Conservation (phyloP, 768 basidiomycete genomes). For the Xerocomus brunneocitrinus region DNA sequence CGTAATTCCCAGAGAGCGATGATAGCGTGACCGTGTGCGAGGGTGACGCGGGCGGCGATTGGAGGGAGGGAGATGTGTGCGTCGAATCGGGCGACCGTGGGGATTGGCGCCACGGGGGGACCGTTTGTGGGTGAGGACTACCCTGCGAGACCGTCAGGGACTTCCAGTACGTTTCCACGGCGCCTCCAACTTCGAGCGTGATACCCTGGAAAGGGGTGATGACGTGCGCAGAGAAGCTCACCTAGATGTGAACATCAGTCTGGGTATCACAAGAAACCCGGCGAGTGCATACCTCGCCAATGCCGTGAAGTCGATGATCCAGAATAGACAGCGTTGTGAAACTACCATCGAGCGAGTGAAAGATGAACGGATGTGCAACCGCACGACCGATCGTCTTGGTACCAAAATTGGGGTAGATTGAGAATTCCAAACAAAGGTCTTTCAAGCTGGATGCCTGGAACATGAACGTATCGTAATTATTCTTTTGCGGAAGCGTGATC, state of each 20-base stretch:
- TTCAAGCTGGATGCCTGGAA: conserved; percentile 82
- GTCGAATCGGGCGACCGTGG: conserved; percentile 45
- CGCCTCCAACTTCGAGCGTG: conserved; percentile 89
- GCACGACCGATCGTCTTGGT: conserved; percentile 95
- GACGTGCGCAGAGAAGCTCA: conserved; percentile 83
- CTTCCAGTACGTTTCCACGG: conserved; percentile 99
- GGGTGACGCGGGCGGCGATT: conserved; percentile 43
- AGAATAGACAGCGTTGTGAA: conserved; percentile 72
- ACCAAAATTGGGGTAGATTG: conserved; percentile 95
- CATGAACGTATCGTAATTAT: conserved; percentile 66
- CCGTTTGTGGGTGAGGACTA: conserved; percentile 32
- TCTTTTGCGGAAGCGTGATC: conserved; percentile 77
- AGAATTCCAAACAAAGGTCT: conserved; percentile 80
- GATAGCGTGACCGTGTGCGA: conserved; percentile 74
- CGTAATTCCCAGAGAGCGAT: conserved; percentile 85
- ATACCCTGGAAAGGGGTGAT: conserved; percentile 89
- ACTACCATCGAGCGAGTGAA: conserved; percentile 52
- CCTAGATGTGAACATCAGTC: conserved; percentile 39
- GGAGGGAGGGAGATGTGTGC: conserved; percentile 69
- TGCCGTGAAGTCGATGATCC: conserved; percentile 88
- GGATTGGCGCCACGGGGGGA: conserved; percentile 33
- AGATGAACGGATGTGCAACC: conserved; percentile 73
- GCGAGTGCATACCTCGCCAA: conserved; percentile 70
- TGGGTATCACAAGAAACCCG: neutral
- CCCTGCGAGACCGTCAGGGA: conserved; percentile 43